A percentile compares a stretch with the other conserved stretches of the same genome.
Conservation (phyloP, 1,284 basidiomycete species). For the Boletellus deceptivus region DNA sequence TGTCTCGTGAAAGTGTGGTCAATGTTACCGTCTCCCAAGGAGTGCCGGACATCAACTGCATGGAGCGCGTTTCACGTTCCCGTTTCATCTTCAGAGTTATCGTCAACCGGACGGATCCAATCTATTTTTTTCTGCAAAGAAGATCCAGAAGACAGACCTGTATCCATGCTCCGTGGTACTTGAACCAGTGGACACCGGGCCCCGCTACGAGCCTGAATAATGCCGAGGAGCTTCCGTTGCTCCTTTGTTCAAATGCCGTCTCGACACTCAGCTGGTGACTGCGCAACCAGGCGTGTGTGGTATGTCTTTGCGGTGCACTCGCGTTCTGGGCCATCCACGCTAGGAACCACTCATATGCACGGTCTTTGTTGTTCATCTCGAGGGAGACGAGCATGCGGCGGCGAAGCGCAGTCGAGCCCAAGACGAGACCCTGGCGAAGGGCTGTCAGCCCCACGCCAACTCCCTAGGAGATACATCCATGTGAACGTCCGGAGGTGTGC, state of each 20-base stretch:
- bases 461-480: conserved; percentile 50
- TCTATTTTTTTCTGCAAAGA: conserved; percentile 2
- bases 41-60: conserved; percentile 87
- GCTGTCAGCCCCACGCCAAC: conserved; percentile 80
- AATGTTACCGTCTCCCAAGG: conserved; percentile 98
- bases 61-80: conserved; percentile 90
- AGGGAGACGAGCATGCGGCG: conserved; percentile 91
- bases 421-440: conserved; percentile 68
- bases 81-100: conserved; percentile 71
- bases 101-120: conserved; percentile 10
- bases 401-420: conserved; percentile 76
- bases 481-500: conserved; percentile 7
- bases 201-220: conserved; percentile 94
- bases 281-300: conserved; percentile 53
- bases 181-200: conserved; percentile 92
- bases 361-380: conserved; percentile 96
- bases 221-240: conserved; percentile 85
- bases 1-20: conserved; percentile 87
- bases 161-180: conserved; percentile 91
- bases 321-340: conserved; percentile 88
- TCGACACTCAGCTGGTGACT: conserved; percentile 95
- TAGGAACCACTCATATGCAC: conserved; percentile 95
- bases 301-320: conserved; percentile 33
- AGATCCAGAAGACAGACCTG: conserved; percentile 59
- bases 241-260: conserved; percentile 83